Evolutionary conservation across 2,329 filamentous ascomycete species (phyloP), one percentile per base, ranked within the genome.

Genomic region (Penicillium digitatum): DNA sequence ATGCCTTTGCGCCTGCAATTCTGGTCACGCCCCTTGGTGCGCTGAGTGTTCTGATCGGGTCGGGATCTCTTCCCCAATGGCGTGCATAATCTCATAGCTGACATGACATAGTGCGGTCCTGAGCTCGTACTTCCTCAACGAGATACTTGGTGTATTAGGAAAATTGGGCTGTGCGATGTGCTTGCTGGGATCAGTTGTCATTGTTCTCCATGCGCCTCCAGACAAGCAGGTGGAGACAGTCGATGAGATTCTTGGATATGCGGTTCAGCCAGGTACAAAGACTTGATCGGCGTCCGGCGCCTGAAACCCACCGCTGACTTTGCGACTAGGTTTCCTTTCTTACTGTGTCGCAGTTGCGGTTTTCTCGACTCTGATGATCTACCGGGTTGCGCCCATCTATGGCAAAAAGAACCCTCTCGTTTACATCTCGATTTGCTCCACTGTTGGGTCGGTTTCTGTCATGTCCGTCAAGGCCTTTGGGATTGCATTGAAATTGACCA

Each of bases 391-490:
- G 8, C 94, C 94, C 0, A 78, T 86, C 52, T 87, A 99, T 69
- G 94, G 94, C 70, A 95, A 90, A 81, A 92, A 89, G 76, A 99
- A 97, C 72, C 93, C 94, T 10, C 83, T 99, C 66, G 88, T 99
- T 66, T 99, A 93, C 76, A 86, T 99, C 64, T 96, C 92, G 64
- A 97, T 99, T 66, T 99, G 94, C 81, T 96, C 92, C 48, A 95
- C 92, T 3, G 92, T 96, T 60, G 94, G 94, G 66, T 96, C 92
- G 49, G 88, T 99, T 59, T 97, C 94, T 12, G 93, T 99, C 79
- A 99, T 99, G 94, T 91, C 94, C 31, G 89, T 97, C 75, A 99
- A 99, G 79, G 94, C 94, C 5, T 97, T 99, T 66, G 94, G 94
- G 55, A 96, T 97, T 72, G 95, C 94, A 34, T 81, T 99, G 62